Evolutionary conservation across 2,329 filamentous ascomycete species (phyloP), one percentile per base, ranked within the genome.

Genomic region (Cyanodermella asteris): DNA sequence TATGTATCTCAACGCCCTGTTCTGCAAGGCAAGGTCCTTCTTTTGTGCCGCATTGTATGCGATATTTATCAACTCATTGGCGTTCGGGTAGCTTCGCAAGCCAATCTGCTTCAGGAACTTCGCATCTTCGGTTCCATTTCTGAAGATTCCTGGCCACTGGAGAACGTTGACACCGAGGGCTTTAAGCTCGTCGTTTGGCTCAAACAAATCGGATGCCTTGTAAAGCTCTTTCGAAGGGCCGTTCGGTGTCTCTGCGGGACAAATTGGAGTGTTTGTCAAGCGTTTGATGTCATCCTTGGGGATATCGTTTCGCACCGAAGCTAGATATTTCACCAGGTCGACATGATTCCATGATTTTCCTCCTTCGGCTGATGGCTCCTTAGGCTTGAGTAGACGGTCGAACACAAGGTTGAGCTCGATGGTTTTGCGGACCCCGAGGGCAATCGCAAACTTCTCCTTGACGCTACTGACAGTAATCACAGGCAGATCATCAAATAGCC

Each of bases 351-450:
- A 91, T 45, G 71, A 70, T 31, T 60, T 14, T 8, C 14, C 11
- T 12, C 11, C 11, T 11, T 11, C 30, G 13, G 30, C 30, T 9
- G 27, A 13, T 14, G 16, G 36, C 12, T 19, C 20, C 21, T 34
- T 34, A 10, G 62, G 59, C 25, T 63, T 70, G 36, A 93, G 61
- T 21, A 97, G 60, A 22, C 84, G 65, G 13, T 76, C 74, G 39
- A 97, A 94, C 16, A 97, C 90, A 16, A 90, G 84, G 16, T 80
- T 80, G 2, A 97, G 55, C 37, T 97, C 87, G 12, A 97, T 72
- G 0, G 87, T 97, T 52, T 94, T 94, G 30, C 87, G 70, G 3
- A 34, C 26, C 3, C 87, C 84, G 16, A 97, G 56, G 2, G 76
- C 65, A 3, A 63, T 53, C 21, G 97, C 50, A 32, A 97, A 77